Conservation (phyloP, 2,329 filamentous ascomycete genomes). For the Teratosphaeria destructans region DNA sequence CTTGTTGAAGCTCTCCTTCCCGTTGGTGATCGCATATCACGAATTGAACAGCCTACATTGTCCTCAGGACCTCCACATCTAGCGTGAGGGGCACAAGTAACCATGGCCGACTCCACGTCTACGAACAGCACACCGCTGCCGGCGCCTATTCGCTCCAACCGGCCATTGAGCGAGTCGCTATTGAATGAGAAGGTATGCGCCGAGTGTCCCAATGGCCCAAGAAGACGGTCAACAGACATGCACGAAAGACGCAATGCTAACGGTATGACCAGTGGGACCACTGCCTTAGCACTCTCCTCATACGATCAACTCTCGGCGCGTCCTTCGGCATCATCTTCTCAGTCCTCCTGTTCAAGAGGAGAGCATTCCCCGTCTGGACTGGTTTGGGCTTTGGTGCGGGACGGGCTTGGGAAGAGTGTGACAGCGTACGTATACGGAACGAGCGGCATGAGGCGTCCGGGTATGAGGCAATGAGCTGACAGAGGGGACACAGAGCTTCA, state of each 20-base stretch:
- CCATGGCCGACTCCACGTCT: slow-evolving; percentile 47
- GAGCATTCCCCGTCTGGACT: slow-evolving; percentile 94
- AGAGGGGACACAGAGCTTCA: slow-evolving; percentile 36
- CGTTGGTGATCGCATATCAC: slow-evolving; percentile 4
- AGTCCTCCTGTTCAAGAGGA: slow-evolving; percentile 92
- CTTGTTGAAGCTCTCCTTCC: neutral
- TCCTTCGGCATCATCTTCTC: slow-evolving; percentile 98
- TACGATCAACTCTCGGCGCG: slow-evolving; percentile 91
- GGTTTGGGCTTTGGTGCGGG: slow-evolving; percentile 92
- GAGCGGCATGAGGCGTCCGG: neutral
- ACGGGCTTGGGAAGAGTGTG: slow-evolving; percentile 96
- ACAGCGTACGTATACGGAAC: slow-evolving; percentile 46
- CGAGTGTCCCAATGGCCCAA: neutral
- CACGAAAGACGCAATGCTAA: neutral
- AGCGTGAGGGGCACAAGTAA: slow-evolving; percentile 14
- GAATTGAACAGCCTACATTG: neutral
- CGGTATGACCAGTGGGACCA: slow-evolving; percentile 73
- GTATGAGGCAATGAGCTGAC: neutral
- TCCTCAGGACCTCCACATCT: neutral
- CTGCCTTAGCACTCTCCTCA: slow-evolving; percentile 92
- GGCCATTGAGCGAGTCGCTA: slow-evolving; percentile 91
- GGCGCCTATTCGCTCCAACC: slow-evolving; percentile 53
- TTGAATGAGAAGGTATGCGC: slow-evolving; percentile 90
- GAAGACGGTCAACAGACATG: neutral
- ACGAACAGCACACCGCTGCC: slow-evolving; percentile 49